Percentiles rank a stretch among this genome's conserved stretches.
Conservation (phyloP, 176 grass and related monocot genomes). For the Zoysia pacifica region DNA sequence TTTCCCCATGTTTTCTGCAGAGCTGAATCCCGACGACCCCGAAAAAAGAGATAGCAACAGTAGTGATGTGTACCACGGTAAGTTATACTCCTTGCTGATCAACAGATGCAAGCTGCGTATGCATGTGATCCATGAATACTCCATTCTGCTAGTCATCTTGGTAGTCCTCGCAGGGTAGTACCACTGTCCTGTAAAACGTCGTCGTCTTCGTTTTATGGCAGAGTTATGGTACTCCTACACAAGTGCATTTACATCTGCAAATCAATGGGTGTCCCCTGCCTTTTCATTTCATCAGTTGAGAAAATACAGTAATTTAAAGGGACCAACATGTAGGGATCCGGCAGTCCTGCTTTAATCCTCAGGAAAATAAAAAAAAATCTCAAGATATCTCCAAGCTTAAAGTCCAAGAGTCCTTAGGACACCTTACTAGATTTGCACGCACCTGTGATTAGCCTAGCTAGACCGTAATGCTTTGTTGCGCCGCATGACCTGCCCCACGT, state of each 20-base stretch:
- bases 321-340: conserved; percentile 22
- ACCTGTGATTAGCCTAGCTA: conserved; percentile 9
- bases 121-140: background rate
- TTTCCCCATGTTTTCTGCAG: background rate
- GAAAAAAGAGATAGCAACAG: background rate
- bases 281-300: conserved; percentile 12
- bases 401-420: conserved; percentile 35
- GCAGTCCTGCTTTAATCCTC: background rate
- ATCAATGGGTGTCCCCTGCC: conserved; percentile 44
- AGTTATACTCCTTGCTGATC: background rate
- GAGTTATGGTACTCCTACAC: conserved; percentile 9
- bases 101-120: background rate
- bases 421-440: conserved; percentile 41
- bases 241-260: conserved; percentile 19
- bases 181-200: background rate
- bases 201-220: conserved; percentile 13
- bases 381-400: conserved; percentile 30
- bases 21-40: background rate
- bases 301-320: background rate
- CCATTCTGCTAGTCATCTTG: conserved; percentile 11
- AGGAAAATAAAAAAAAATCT: background rate
- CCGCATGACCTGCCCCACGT: background rate
- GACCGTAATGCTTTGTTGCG: background rate
- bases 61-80: background rate
- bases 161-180: background rate